Evolutionary conservation across 2,329 filamentous ascomycete genomes (phyloP).

Genomic region (Fusarium sp.): DNA sequence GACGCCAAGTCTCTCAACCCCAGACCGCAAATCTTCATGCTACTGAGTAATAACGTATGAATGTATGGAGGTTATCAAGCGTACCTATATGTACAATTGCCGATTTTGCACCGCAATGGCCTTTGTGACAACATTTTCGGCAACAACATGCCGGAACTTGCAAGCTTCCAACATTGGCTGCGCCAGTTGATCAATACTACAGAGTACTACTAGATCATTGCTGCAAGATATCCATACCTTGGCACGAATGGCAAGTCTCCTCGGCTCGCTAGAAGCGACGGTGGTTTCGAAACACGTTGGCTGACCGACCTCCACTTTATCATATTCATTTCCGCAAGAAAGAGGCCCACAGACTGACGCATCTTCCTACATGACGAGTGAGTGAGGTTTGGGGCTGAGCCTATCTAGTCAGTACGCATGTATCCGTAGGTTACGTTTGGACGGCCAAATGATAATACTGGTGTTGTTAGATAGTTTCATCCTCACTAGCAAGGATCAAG

Average conservation of each 20-base stretch:
- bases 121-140: slow-evolving; percentile 10
- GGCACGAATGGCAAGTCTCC: slow-evolving; percentile 25
- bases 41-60: neutral
- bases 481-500: slow-evolving; percentile 18
- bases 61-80: slow-evolving; percentile 7
- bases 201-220: neutral
- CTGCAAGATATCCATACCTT: neutral
- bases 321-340: slow-evolving; percentile 16
- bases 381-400: slow-evolving; percentile 22
- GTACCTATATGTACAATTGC: neutral
- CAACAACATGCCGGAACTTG: slow-evolving; percentile 13
- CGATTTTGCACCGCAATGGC: slow-evolving; percentile 7
- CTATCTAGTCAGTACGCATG: slow-evolving; percentile 8
- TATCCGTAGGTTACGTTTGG: neutral
- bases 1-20: neutral
- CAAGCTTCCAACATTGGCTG: neutral
- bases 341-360: slow-evolving; percentile 35
- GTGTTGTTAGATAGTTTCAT: slow-evolving; percentile 11
- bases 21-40: neutral
- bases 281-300: slow-evolving; percentile 45
- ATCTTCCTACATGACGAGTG: slow-evolving; percentile 26
- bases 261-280: slow-evolving; percentile 33
- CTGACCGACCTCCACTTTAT: slow-evolving; percentile 38
- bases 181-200: neutral
- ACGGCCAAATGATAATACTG: slow-evolving; percentile 7